Evolutionary conservation across 2,329 filamentous ascomycete species (phyloP).

Genomic region (Botrytis fabae): DNA sequence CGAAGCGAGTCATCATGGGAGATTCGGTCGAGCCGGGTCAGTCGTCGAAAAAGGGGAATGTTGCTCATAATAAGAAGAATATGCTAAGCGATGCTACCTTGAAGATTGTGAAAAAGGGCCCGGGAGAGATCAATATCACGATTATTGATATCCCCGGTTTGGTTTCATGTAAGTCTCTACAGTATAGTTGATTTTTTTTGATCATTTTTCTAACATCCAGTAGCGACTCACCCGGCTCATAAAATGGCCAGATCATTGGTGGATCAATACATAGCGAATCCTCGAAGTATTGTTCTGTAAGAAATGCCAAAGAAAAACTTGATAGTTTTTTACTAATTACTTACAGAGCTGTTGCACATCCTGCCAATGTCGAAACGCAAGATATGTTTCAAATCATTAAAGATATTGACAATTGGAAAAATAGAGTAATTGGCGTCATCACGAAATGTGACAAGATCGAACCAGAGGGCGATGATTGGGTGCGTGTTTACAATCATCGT

Average conservation of each 20-base stretch:
- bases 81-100: neutral
- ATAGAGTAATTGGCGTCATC: conserved; percentile 12
- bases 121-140: conserved; percentile 29
- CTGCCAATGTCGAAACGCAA: conserved; percentile 44
- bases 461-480: conserved; percentile 6
- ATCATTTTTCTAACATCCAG: neutral
- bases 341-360: conserved; percentile 45
- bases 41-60: neutral
- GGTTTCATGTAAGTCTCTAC: conserved; percentile 28
- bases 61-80: neutral
- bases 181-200: neutral
- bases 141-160: conserved; percentile 39
- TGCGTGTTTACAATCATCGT: neutral
- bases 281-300: conserved; percentile 46
- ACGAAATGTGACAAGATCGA: conserved; percentile 19
- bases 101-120: conserved; percentile 26
- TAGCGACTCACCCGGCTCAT: conserved; percentile 20
- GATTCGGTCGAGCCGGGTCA: neutral
- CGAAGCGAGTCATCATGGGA: conserved; percentile 4
- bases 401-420: neutral
- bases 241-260: conserved; percentile 30
- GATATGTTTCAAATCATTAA: conserved; percentile 36
- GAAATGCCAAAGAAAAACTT: neutral
- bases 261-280: conserved; percentile 43
- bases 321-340: neutral